Evolutionary conservation across 768 basidiomycete genomes (phyloP), one percentile per base, ranked within the genome.

Genomic region (Phylloporus rhodoxanthus): DNA sequence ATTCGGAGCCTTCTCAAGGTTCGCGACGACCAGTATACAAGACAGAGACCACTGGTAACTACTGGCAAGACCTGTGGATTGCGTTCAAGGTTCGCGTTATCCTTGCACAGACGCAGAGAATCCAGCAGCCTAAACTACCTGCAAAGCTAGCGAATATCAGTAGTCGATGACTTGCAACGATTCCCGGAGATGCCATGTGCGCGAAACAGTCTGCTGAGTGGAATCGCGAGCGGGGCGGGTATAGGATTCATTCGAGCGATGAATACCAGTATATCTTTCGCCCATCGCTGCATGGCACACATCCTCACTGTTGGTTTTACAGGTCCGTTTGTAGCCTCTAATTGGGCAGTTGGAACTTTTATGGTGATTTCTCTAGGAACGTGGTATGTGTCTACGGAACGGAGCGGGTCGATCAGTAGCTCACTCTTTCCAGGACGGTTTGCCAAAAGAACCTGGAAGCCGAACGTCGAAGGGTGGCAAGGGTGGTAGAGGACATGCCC

Each of bases 301-400:
- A 32, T 32, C 36, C 53, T 64, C 37, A 62, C 34, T 23, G 4
- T 25, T 40, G 14, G 28, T 14, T 34, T 23, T 5, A 34, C 45
- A 55, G 88, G 73, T 28, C 75, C 81, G 1, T 73, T 85, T 50
- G 73, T 79, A 33, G 87, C 86, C 32, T 83, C 79, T 3, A 80
- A 88, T 62, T 91, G 89, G 89, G 87, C 84, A 13, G 74, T 88
- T 17, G 85, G 80, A 6, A 82, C 87, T 2, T 91, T 87, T 59
- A 68, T 79, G 54, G 53, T 82, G 19, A 73, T 90, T 34, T 84
- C 87, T 3, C 47, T 82, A 2, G 81, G 80, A 40, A 81, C 84
- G 20, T 90, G 84, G 87, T 89, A 54, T 52, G 81, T 73, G 37
- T 30, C 32, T 26, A 26, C 49, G 28, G 30, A 53, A 48, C 28